These are phyloP conservation scores for Strobilomyces echinocephalus DNA, from an alignment of 768 basidiomycete species.

Conservation along the genomic window DNA sequence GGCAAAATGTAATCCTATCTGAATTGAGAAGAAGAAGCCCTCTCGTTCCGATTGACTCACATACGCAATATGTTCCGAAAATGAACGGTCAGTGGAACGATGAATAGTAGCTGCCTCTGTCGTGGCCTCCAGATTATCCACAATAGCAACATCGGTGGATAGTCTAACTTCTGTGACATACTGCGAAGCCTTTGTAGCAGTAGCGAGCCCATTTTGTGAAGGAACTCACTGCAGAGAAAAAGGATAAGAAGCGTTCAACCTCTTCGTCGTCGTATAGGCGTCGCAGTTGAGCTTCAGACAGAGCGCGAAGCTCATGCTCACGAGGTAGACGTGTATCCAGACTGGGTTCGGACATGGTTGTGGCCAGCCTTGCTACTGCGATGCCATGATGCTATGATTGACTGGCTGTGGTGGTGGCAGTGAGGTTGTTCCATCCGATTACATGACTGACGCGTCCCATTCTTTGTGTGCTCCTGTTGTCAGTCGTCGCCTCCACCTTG, in stretches of 20 bases:
- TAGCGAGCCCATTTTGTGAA: background rate
- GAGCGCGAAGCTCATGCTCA: constrained; percentile 19
- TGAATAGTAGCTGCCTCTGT: background rate
- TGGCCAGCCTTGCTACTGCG: background rate
- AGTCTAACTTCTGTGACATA: constrained; percentile 56
- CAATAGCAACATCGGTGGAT: constrained; percentile 26
- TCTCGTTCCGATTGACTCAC: constrained; percentile 15
- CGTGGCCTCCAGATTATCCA: background rate
- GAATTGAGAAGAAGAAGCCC: constrained; percentile 8
- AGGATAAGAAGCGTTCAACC: constrained; percentile 51
- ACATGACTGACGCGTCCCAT: constrained; percentile 28
- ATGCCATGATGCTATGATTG: background rate
- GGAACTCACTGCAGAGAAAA: constrained; percentile 57
- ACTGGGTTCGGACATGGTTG: constrained; percentile 10
- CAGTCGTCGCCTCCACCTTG: background rate
- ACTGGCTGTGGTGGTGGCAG: background rate
- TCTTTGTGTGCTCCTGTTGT: constrained; percentile 15
- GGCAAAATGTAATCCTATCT: constrained; percentile 42
- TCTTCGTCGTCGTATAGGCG: constrained; percentile 61
- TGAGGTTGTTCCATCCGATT: constrained; percentile 6
- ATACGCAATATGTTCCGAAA: constrained; percentile 25
- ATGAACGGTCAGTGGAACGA: constrained; percentile 15
- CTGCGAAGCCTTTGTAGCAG: constrained; percentile 28
- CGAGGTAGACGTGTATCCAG: background rate
- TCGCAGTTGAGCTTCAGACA: constrained; percentile 52